A percentile compares a stretch with the other conserved stretches of the same genome.
Conservation (phyloP, 208 protist genomes). For the Wallacemonas sp. region DNA sequence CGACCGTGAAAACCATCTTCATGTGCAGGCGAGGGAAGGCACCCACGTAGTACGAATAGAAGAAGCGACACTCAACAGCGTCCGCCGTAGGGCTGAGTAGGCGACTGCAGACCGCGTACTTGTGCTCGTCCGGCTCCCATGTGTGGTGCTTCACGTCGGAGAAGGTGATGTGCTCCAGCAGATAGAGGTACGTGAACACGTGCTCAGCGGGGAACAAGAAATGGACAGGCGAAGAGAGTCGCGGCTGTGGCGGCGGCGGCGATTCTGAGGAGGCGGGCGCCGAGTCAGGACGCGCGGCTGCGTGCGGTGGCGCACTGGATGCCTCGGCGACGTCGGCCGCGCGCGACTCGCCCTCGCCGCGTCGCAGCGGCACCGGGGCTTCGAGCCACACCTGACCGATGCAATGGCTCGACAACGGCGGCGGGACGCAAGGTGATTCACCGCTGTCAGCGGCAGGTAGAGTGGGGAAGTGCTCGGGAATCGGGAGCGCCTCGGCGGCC, state of each 20-base stretch:
- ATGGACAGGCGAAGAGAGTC: constrained; percentile 9
- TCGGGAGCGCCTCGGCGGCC: neutral
- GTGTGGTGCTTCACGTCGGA: constrained; percentile 45
- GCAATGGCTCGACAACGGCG: neutral
- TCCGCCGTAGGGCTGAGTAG: constrained; percentile 59
- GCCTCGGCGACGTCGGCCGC: too few species aligned
- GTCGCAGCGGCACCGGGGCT: neutral
- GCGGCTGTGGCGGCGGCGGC: too few species aligned
- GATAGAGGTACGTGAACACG: constrained; percentile 50
- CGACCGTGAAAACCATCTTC: constrained; percentile 54
- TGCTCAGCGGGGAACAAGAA: constrained; percentile 35
- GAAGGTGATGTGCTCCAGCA: constrained; percentile 62
- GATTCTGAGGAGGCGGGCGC: too few species aligned
- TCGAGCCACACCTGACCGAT: constrained; percentile 2
- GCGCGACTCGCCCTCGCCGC: neutral
- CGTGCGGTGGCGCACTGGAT: too few species aligned
- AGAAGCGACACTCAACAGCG: constrained; percentile 66
- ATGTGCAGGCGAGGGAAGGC: constrained; percentile 58
- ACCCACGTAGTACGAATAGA: constrained; percentile 34
- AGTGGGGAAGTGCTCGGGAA: constrained; percentile 2
- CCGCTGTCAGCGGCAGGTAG: neutral
- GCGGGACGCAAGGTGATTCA: neutral
- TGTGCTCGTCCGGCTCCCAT: constrained; percentile 45
- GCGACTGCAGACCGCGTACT: constrained; percentile 55
- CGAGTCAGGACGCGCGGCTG: too few species aligned